Conservation (phyloP, 176 grass and related monocot genomes). For the Elymus sibiricus region DNA sequence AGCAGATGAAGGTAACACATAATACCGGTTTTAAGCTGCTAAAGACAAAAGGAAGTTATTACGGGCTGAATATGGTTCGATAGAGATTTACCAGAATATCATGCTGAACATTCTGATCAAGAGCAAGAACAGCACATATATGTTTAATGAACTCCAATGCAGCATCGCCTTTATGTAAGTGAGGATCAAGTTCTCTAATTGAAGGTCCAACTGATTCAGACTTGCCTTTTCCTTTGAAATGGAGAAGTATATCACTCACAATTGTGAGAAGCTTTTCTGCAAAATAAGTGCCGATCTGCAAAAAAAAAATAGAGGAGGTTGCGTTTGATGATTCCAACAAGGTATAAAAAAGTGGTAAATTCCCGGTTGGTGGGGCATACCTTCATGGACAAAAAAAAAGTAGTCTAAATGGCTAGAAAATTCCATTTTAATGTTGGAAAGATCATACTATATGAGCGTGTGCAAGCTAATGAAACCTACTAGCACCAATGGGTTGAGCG, state of each 20-base stretch:
- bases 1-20: slow-evolving; percentile 11
- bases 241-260: slow-evolving; percentile 70
- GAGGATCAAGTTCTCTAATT: slow-evolving; percentile 38
- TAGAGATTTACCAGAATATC: slow-evolving; percentile 80
- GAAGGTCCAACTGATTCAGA: slow-evolving; percentile 29
- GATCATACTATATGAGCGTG: neutral
- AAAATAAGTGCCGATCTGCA: slow-evolving; percentile 93
- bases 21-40: neutral
- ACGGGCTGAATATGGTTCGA: slow-evolving; percentile 24
- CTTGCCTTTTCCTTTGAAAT: slow-evolving; percentile 76
- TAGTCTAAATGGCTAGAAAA: neutral
- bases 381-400: neutral
- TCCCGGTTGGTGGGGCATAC: neutral
- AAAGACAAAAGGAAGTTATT: neutral
- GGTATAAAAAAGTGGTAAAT: neutral
- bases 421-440: neutral
- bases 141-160: slow-evolving; percentile 96
- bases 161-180: slow-evolving; percentile 68
- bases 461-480: neutral
- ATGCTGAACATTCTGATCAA: slow-evolving; percentile 91
- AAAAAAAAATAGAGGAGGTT: slow-evolving; percentile 2
- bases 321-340: neutral
- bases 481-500: neutral
- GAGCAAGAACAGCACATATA: slow-evolving; percentile 87
- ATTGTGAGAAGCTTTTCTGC: slow-evolving; percentile 85